Percentiles rank a stretch among this genome's conserved stretches.
phyloP scores from a whole-genome alignment of 1,284 basidiomycete genomes.

The Ceratobasidium sp. region DNA sequence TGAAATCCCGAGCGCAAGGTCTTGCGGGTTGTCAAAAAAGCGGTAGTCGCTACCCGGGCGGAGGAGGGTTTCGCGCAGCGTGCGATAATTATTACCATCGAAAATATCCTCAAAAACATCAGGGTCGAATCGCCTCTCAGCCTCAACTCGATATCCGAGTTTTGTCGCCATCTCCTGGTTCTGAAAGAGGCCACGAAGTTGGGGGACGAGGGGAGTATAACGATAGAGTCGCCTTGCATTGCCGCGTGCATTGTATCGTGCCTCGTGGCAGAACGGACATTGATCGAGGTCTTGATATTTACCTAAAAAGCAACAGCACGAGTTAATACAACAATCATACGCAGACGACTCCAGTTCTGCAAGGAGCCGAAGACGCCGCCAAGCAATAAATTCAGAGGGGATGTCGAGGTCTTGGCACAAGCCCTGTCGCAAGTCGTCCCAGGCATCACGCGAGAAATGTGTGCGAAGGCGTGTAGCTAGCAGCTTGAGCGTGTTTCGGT shows the following conservation, averaged over 20 bases:
- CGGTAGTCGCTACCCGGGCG: constrained; percentile 37
- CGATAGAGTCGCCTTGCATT: constrained; percentile 28
- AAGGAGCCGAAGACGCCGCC: too few species aligned
- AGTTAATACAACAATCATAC: too few species aligned
- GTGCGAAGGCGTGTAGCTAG: constrained; percentile 19
- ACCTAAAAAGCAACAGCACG: too few species aligned
- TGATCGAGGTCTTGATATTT: background rate
- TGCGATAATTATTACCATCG: constrained; percentile 19
- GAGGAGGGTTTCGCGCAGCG: constrained; percentile 10
- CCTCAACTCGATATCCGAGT: constrained; percentile 8
- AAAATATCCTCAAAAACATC: constrained; percentile 34
- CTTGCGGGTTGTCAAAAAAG: constrained; percentile 52
- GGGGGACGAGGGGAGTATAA: constrained; percentile 46
- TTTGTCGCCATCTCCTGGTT: background rate
- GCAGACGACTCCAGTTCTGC: too few species aligned
- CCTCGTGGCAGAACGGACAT: constrained; percentile 46
- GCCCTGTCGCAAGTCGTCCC: background rate
- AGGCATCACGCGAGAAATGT: background rate
- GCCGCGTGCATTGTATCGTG: constrained; percentile 14
- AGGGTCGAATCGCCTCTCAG: constrained; percentile 41
- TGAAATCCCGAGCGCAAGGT: constrained; percentile 54
- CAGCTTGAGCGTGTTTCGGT: background rate
- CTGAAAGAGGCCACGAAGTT: constrained; percentile 25
- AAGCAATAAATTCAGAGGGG: too few species aligned
- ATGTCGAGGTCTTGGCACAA: background rate